These are phyloP conservation scores for Cryptococcus jaspeensis DNA, from an alignment of 1,284 basidiomycete species.

Conservation along the genomic window DNA sequence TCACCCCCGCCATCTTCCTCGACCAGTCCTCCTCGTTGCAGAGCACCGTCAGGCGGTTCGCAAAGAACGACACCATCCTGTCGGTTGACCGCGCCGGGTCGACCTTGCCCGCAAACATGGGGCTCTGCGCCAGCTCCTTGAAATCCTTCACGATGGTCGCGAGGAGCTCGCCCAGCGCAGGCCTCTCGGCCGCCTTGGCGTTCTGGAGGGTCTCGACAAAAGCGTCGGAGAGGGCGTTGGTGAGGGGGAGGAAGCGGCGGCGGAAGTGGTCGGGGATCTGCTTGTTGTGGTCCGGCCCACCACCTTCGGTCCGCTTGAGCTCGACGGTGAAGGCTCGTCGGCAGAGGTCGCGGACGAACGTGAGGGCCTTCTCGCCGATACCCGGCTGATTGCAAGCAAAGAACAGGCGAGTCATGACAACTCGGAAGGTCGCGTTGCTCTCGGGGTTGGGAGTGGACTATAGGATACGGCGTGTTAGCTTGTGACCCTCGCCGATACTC, in stretches of 20 bases:
- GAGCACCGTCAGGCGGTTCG: conserved; percentile 73
- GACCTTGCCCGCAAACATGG: conserved; percentile 48
- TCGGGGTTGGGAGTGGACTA: conserved; percentile 36
- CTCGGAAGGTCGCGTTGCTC: conserved; percentile 35
- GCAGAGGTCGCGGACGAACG: conserved; percentile 40
- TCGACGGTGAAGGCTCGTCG: conserved; percentile 41
- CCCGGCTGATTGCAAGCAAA: conserved; percentile 31
- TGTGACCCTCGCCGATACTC: neutral
- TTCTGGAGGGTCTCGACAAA: conserved; percentile 76
- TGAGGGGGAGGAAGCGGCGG: conserved; percentile 40
- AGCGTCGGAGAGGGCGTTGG: conserved; percentile 57
- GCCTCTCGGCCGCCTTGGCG: conserved; percentile 62
- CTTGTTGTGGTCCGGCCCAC: conserved; percentile 18
- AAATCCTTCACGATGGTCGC: conserved; percentile 67
- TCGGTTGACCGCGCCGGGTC: conserved; percentile 58
- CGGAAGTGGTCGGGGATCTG: conserved; percentile 28
- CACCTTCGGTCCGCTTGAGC: conserved; percentile 29
- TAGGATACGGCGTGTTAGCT: conserved; percentile 5
- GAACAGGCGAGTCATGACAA: conserved; percentile 41
- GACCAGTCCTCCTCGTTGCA: conserved; percentile 88
- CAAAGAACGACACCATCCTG: conserved; percentile 69
- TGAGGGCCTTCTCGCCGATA: conserved; percentile 29
- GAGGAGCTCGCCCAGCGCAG: conserved; percentile 63
- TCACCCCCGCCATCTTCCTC: conserved; percentile 81
- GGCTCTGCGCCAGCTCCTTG: conserved; percentile 56